Conservation (phyloP, 2,329 filamentous ascomycete species). For the Claviceps pazoutovae region DNA sequence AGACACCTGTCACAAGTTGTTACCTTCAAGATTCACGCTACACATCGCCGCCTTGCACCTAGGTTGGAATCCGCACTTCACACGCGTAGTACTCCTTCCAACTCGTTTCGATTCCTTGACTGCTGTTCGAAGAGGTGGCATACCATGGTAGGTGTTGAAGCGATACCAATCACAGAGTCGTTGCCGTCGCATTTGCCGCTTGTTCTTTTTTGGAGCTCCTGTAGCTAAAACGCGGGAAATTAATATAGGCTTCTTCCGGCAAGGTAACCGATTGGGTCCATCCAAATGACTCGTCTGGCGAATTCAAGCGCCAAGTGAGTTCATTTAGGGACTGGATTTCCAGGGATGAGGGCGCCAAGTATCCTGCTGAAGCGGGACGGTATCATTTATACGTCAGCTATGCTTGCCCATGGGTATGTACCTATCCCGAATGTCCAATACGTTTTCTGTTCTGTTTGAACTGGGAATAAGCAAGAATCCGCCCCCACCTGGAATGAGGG, state of each 20-base stretch:
- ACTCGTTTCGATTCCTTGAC: background rate
- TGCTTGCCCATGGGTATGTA: slow-evolving; percentile 73
- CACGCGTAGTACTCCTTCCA: background rate
- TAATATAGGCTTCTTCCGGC: slow-evolving; percentile 4
- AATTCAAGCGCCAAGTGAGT: slow-evolving; percentile 82
- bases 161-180: no score
- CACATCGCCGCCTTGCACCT: background rate
- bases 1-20: background rate
- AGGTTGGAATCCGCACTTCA: background rate
- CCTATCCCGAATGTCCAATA: background rate
- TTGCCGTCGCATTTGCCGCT: background rate
- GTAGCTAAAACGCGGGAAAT: background rate
- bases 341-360: slow-evolving; percentile 54
- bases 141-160: background rate
- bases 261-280: slow-evolving; percentile 68
- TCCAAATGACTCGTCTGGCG: slow-evolving; percentile 63
- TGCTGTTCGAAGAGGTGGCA: background rate
- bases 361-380: slow-evolving; percentile 71
- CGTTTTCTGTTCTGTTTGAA: no score
- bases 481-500: no score
- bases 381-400: slow-evolving; percentile 95
- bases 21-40: background rate
- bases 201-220: background rate
- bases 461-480: no score
- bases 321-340: slow-evolving; percentile 74